These are phyloP conservation scores for Boletus albobrunnescens DNA, from an alignment of 1,284 basidiomycete species.

Conservation along the genomic window DNA sequence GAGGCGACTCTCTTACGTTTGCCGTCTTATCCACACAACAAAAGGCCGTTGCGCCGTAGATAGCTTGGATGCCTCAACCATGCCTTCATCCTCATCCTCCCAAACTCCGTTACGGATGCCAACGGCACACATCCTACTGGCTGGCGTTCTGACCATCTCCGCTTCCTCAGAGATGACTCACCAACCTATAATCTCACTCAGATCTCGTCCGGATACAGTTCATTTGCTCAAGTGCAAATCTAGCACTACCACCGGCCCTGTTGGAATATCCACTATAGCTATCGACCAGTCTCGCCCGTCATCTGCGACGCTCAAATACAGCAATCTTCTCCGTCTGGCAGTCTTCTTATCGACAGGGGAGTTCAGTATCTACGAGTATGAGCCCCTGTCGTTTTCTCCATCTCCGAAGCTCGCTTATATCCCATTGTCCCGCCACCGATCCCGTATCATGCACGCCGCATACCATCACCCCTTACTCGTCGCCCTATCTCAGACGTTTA, in stretches of 20 bases:
- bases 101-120: not conserved
- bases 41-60: conserved; percentile 32
- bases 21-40: conserved; percentile 20
- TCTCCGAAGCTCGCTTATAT: conserved; percentile 46
- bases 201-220: conserved; percentile 12
- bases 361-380: conserved; percentile 53
- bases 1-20: conserved; percentile 12
- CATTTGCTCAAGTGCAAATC: conserved; percentile 30
- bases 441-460: conserved; percentile 57
- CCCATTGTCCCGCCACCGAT: conserved; percentile 40
- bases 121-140: conserved; percentile 37
- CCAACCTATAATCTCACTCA: conserved; percentile 30
- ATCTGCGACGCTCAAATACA: conserved; percentile 28
- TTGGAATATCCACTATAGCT: conserved; percentile 55
- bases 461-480: conserved; percentile 75
- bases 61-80: conserved; percentile 7
- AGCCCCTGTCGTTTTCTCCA: conserved; percentile 41
- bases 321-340: conserved; percentile 43
- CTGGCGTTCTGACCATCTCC: conserved; percentile 40
- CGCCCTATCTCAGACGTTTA: conserved; percentile 62
- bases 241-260: conserved; percentile 21
- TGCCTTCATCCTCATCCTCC: not conserved
- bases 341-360: conserved; percentile 67
- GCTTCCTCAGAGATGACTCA: conserved; percentile 32
- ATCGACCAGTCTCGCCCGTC: conserved; percentile 65